Evolutionary conservation across 805 yeast species (phyloP), one percentile per base, ranked within the genome.

Genomic region (Metschnikowia orientalis): DNA sequence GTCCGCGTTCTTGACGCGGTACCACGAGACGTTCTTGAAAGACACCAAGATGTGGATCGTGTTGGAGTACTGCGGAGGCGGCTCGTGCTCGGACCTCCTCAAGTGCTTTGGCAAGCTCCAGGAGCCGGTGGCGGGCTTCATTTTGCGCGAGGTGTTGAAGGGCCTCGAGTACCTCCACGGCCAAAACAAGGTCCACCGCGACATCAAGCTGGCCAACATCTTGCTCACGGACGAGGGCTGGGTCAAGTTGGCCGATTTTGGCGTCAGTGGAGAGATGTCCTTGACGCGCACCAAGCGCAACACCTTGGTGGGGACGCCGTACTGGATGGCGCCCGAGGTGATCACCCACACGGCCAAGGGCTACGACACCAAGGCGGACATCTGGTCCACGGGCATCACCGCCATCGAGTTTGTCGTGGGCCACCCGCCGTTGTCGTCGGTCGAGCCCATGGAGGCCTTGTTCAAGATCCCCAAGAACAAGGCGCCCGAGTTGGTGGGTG

Each of bases 271-370:
- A 0, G 92, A 87, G 55, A 67, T 89, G 17, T 72, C 80, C 13
- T 59, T 67, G 27, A 70, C 81, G 6, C 37, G 44, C 9, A 30
- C 47, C n/a, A 68, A 68, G 40, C 73, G 80, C 42, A 75, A 74
- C 35, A 85, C 96, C 0, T 81, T 89, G 67, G 95, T 88, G 32
- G 97, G 97, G 1, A 88, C 97, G 0, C 96, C 97, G 9, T 86
- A 77, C 57, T 89, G 97, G 97, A 89, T 90, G 97, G 98, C 98
- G 0, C 98, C 98, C 0, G 98, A 92, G 55, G 83, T 90, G n/a
- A 82, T 92, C 26, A 55, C 67, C 4, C 35, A 37, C 51, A 57
- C 28, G 10, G 30, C 30, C 5, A 55, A 60, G 7, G 95, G 92
- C 1, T 88, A 92, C 56, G 73, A 84, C 51, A 83, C 80, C 41